Base-by-base conservation (phyloP, 129 eudicot genomes). In the Arctium minus region DNA sequence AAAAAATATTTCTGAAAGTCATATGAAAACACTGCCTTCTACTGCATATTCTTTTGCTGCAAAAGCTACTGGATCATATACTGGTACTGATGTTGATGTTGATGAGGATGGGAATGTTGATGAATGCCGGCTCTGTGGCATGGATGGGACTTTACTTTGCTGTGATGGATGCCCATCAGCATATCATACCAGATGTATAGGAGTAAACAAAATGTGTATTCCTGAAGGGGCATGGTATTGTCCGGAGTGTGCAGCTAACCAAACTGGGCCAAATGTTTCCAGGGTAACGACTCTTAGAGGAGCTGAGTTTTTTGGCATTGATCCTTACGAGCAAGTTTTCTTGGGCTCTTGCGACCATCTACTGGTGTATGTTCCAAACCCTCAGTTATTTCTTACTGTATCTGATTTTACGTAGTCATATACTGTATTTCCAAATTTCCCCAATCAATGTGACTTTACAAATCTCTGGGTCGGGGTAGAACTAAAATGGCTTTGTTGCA, bases 141-240 rank as follows among this genome's bases (percentile, higher is more conserved):
- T 96, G 99, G 99, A 96, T 76, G 99, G 99, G 74, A 90, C 89
- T 6, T 88, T 96, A 81, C 81, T 96, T 79, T 96, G 99, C 81
- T 96, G 99, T 85, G 99, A 96, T 86, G 99, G 99, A 48, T 96
- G 99, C 68, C 99, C 99, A 1, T 92, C 94, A 73, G 91, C 98
- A 39, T 96, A 93, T 84, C 99, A 96, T 84, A 83, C 98, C 42
- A 93, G 99, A 88, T 96, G 99, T 84, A 83, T 96, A 46, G 99
- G 99, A 15, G 86, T 93, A 80, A 84, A 65, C 90, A 96, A 93
- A 87, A 42, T 74, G 90, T 79, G 17, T 77, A 91, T 96, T 82
- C 95, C 98, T n/a, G 86, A 86, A 46, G 99, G 97, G 75, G 87
- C 85, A 13, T 96, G 99, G 99, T 96, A 74, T 87, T 96, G 99